Percentiles rank a stretch among this genome's conserved stretches.
phyloP scores from a whole-genome alignment of 1,139 yeast species.

The Sugiyamaella xylanicola region DNA sequence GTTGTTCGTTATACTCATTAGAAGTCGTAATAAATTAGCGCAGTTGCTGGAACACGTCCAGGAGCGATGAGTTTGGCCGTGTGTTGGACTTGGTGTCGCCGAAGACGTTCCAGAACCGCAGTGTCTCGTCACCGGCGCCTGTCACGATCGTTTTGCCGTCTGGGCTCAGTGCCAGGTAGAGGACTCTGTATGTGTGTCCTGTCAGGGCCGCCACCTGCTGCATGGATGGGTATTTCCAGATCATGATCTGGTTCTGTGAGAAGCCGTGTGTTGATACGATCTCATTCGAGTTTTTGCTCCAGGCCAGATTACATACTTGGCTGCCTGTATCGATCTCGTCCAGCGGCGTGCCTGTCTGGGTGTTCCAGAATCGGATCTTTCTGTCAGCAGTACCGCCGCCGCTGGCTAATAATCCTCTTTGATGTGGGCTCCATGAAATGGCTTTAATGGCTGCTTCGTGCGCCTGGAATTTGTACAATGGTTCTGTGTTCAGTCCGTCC shows the following conservation, averaged over 20 bases:
- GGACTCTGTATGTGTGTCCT: conserved; percentile 91
- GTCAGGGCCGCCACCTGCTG: conserved; percentile 90
- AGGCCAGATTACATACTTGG: conserved; percentile 89
- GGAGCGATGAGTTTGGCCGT: conserved; percentile 53
- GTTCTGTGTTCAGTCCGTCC: conserved; percentile 76
- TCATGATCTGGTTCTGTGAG: conserved; percentile 83
- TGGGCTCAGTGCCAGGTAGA: conserved; percentile 89
- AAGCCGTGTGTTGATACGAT: conserved; percentile 95
- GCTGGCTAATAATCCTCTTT: conserved; percentile 85
- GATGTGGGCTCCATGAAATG: conserved; percentile 97
- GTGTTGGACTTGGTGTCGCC: conserved; percentile 64
- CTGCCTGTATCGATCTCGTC: conserved; percentile 91
- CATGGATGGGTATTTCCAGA: conserved; percentile 95
- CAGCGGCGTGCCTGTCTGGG: conserved; percentile 70
- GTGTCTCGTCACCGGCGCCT: conserved; percentile 98
- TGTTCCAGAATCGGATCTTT: conserved; percentile 89
- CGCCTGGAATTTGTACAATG: conserved; percentile 73
- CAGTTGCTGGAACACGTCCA: conserved; percentile 79
- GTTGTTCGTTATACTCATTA: conserved; percentile 8
- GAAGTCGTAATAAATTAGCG: conserved; percentile 45
- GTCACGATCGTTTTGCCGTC: conserved; percentile 98
- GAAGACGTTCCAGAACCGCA: conserved; percentile 90
- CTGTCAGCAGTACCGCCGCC: conserved; percentile 99
- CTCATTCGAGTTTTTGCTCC: conserved; percentile 93
- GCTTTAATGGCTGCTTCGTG: conserved; percentile 97